These are phyloP conservation scores for Phytopythium vexans DNA, from an alignment of 352 stramenopile species.

Conservation along the genomic window DNA sequence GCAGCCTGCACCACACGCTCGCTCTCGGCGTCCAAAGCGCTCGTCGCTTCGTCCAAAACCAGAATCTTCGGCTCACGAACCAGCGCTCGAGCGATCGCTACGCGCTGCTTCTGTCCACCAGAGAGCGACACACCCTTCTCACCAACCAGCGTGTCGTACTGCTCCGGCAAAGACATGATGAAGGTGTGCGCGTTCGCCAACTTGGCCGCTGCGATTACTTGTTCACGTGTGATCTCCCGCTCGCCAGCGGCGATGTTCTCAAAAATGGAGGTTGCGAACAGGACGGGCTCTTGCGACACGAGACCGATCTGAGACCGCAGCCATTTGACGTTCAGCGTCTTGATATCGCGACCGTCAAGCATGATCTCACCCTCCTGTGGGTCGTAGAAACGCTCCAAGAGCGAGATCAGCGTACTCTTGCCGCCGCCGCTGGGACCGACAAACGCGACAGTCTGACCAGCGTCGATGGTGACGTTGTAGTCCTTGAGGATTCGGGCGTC, in stretches of 20 bases:
- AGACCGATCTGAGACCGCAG: conserved; percentile 64
- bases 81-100: conserved; percentile 43
- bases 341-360: conserved; percentile 79
- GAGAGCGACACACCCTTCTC: conserved; percentile 26
- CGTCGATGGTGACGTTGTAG: conserved; percentile 15
- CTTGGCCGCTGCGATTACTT: conserved; percentile 62
- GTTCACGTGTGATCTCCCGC: too few relatives aligned
- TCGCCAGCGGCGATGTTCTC: conserved; percentile 88
- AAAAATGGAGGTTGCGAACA: conserved; percentile 85
- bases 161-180: conserved; percentile 78
- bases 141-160: conserved; percentile 69
- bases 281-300: conserved; percentile 82
- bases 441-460: conserved; percentile 11
- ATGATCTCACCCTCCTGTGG: conserved; percentile 62
- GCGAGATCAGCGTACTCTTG: conserved; percentile 37
- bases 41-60: conserved; percentile 86
- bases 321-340: conserved; percentile 74
- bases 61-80: conserved; percentile 79
- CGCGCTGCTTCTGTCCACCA: conserved; percentile 34
- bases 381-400: conserved; percentile 90
- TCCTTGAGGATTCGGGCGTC: conserved; percentile 14
- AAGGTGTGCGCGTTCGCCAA: conserved; percentile 29
- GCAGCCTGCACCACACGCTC: conserved; percentile 77
- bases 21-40: conserved; percentile 70
- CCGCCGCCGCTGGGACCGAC: conserved; percentile 16